Percentiles rank a stretch among this genome's conserved stretches.
phyloP scores from a whole-genome alignment of 768 basidiomycete species.

The Paxillus ammoniavirescens region DNA sequence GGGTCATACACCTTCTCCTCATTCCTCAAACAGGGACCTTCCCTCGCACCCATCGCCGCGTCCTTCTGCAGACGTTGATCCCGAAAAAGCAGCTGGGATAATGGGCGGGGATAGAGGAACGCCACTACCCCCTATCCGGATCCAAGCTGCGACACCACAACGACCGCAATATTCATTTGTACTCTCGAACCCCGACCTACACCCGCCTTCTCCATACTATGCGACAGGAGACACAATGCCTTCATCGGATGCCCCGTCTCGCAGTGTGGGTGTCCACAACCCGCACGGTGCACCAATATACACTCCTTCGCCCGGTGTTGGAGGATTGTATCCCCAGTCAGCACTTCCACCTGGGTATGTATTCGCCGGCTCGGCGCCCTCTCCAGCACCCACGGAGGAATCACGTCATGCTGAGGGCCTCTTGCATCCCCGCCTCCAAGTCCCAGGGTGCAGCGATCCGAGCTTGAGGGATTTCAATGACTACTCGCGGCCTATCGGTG shows the following conservation, averaged over 20 bases:
- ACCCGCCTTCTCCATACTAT: slow-evolving; percentile 18
- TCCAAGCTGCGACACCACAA: slow-evolving; percentile 12
- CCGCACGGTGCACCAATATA: background rate
- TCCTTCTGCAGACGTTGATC: slow-evolving; percentile 10
- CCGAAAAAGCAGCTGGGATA: slow-evolving; percentile 10
- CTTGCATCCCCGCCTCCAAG: slow-evolving; percentile 27
- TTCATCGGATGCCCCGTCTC: background rate
- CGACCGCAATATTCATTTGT: slow-evolving; percentile 28
- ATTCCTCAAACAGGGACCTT: slow-evolving; percentile 21
- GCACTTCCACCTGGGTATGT: slow-evolving; percentile 4
- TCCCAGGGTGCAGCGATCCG: slow-evolving; percentile 21
- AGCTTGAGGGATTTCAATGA: slow-evolving; percentile 34
- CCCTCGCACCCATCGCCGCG: slow-evolving; percentile 8
- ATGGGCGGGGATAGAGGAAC: slow-evolving; percentile 1
- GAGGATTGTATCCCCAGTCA: background rate
- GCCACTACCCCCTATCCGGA: slow-evolving; percentile 15
- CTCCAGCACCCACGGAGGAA: slow-evolving; percentile 28
- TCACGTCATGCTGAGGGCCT: slow-evolving; percentile 26
- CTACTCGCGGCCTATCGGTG: slow-evolving; percentile 32
- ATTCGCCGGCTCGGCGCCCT: slow-evolving; percentile 7
- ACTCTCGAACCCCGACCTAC: slow-evolving; percentile 32
- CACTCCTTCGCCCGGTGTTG: background rate
- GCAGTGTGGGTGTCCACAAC: background rate
- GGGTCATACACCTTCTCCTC: slow-evolving; percentile 28
- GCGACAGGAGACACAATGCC: background rate